These are phyloP conservation scores for Encephalitozoon hellem DNA, from an alignment of 371 early-diverging fungal species.

Conservation along the genomic window DNA sequence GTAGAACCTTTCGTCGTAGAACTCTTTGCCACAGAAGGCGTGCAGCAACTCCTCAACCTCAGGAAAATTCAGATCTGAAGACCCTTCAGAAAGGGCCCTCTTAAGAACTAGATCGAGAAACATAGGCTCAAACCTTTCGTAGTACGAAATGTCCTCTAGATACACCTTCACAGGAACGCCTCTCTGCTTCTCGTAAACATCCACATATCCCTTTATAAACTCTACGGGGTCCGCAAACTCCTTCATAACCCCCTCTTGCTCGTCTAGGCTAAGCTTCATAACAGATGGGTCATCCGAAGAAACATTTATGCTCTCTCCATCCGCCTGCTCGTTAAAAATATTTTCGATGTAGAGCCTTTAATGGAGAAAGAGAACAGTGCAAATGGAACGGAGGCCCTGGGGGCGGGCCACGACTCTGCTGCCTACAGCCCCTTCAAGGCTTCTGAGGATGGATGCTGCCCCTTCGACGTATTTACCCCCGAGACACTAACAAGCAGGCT, in stretches of 20 bases:
- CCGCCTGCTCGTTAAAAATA: not conserved
- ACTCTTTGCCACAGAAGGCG: not conserved
- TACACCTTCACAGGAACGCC: slow-evolving; percentile 3
- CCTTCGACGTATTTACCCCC: not conserved
- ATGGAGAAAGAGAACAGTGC: slow-evolving; percentile 1
- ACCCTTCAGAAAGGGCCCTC: not conserved
- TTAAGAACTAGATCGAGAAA: not conserved
- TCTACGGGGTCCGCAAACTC: slow-evolving; percentile 5
- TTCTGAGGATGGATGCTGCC: not conserved
- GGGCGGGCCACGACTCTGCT: not conserved
- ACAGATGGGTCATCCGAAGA: not conserved
- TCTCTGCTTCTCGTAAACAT: slow-evolving; percentile 14
- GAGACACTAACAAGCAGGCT: not conserved
- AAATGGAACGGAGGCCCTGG: not conserved
- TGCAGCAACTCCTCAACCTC: not conserved
- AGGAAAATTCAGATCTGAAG: not conserved
- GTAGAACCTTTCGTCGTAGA: slow-evolving; percentile 9
- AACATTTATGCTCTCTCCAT: not conserved
- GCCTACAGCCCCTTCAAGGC: not conserved
- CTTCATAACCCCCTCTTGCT: not conserved
- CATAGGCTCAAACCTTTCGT: slow-evolving; percentile 1
- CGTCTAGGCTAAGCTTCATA: not conserved
- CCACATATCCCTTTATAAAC: slow-evolving; percentile 9
- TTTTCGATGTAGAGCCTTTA: not conserved
- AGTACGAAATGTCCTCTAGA: slow-evolving; percentile 11